Evolutionary conservation across 2,329 filamentous ascomycete species (phyloP).

Genomic region (Ceratocystis ficicola): DNA sequence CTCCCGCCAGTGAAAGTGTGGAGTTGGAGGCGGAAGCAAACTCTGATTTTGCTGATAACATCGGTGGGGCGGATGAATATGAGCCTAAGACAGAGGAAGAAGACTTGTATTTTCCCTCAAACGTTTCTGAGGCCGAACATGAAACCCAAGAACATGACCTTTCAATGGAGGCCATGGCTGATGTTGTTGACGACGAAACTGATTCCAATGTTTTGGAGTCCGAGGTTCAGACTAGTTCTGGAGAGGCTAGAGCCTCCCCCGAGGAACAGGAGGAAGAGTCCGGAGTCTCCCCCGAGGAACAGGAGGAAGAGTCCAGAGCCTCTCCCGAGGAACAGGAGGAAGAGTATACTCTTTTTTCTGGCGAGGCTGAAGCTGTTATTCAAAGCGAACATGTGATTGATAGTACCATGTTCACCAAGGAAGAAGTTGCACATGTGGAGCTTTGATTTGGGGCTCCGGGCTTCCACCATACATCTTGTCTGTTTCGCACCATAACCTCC

Average conservation of each 20-base stretch:
- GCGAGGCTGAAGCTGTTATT: background rate
- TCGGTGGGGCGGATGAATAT: no score
- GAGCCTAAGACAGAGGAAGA: no score
- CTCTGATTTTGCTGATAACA: background rate
- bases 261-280: conserved; percentile 3
- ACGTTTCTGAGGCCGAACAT: background rate
- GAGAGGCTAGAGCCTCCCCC: background rate
- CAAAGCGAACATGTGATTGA: background rate
- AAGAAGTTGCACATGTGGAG: background rate
- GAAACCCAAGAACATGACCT: background rate
- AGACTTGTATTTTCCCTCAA: no score
- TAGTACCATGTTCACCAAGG: background rate
- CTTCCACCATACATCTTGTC: background rate
- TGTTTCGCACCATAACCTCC: background rate
- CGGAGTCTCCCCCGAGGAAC: background rate
- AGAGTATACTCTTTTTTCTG: background rate
- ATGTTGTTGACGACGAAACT: background rate
- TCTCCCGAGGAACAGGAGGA: background rate
- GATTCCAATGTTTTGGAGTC: background rate
- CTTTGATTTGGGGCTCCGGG: background rate
- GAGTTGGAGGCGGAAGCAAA: background rate
- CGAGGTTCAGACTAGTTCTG: no score
- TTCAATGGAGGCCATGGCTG: background rate
- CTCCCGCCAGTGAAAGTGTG: no score
- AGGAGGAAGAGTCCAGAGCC: background rate